Percentiles rank a stretch among this genome's conserved stretches.
Conservation (phyloP, 176 grass and related monocot genomes). For the Echinochloa phyllopogon region DNA sequence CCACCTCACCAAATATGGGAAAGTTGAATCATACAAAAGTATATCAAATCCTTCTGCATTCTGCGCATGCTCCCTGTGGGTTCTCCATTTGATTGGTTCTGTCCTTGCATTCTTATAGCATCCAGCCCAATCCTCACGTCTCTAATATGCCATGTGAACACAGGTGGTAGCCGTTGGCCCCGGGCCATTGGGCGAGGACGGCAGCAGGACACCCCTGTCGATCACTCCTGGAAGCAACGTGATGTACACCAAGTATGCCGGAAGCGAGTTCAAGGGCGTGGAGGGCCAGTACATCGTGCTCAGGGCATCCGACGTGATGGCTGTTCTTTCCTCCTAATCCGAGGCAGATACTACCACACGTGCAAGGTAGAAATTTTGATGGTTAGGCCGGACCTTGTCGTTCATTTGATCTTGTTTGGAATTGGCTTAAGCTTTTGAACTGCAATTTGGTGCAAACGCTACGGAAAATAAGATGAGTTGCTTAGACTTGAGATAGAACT, state of each 20-base stretch:
- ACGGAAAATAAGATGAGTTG: conserved; percentile 1
- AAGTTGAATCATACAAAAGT: not conserved
- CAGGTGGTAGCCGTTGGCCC: conserved; percentile 61
- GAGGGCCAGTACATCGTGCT: conserved; percentile 70
- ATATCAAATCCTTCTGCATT: not conserved
- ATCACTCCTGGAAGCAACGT: conserved; percentile 55
- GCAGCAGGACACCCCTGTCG: conserved; percentile 50
- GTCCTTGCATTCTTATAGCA: not conserved
- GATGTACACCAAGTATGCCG: conserved; percentile 62
- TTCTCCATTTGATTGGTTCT: not conserved
- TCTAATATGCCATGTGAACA: conserved; percentile 15
- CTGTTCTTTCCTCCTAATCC: conserved; percentile 42
- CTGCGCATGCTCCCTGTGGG: no score
- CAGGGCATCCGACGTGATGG: conserved; percentile 63
- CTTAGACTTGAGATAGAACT: not conserved
- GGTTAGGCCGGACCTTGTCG: not conserved
- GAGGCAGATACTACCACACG: not conserved
- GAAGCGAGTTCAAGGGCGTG: conserved; percentile 66
- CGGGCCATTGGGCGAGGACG: conserved; percentile 58
- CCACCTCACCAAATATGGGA: not conserved
- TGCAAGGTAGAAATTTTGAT: conserved; percentile 49
- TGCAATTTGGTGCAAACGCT: not conserved
- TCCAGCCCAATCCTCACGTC: not conserved
- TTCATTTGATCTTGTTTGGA: conserved; percentile 9
- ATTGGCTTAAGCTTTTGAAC: not conserved